Evolutionary conservation across 2,329 filamentous ascomycete species (phyloP).

Genomic region (Trichophyton equinum): DNA sequence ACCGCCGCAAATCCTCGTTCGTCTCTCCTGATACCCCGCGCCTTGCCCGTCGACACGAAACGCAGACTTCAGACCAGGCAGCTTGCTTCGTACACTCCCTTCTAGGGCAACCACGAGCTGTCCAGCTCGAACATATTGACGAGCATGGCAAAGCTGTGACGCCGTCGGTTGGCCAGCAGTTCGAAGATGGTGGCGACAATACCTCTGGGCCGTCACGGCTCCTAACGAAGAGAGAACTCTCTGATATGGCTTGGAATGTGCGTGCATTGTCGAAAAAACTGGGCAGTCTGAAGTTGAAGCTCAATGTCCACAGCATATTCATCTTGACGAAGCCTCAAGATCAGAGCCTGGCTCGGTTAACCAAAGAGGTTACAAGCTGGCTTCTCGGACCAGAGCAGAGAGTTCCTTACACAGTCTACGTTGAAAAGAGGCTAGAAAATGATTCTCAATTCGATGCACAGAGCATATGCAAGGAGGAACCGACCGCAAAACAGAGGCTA

Average conservation of each 20-base stretch:
- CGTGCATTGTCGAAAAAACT: conserved; percentile 77
- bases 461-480: conserved; percentile 53
- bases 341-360: conserved; percentile 61
- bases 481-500: conserved; percentile 46
- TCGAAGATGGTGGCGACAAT: background rate
- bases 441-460: conserved; percentile 61
- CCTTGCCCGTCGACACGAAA: conserved; percentile 27
- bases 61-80: conserved; percentile 17
- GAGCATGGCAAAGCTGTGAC: background rate
- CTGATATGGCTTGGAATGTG: conserved; percentile 94
- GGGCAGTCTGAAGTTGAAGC: conserved; percentile 67
- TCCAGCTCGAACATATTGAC: conserved; percentile 19
- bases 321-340: conserved; percentile 89
- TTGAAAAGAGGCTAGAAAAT: conserved; percentile 62
- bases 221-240: conserved; percentile 85
- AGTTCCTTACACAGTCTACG: conserved; percentile 60
- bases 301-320: conserved; percentile 73
- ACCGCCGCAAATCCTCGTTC: conserved; percentile 50
- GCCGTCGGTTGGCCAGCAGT: background rate
- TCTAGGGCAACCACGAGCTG: conserved; percentile 31
- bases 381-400: conserved; percentile 58
- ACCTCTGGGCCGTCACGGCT: conserved; percentile 53
- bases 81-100: conserved; percentile 49
- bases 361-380: conserved; percentile 68
- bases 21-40: conserved; percentile 33